phyloP scores from a whole-genome alignment of 2,329 filamentous ascomycete species.

The Didymella pinodella region DNA sequence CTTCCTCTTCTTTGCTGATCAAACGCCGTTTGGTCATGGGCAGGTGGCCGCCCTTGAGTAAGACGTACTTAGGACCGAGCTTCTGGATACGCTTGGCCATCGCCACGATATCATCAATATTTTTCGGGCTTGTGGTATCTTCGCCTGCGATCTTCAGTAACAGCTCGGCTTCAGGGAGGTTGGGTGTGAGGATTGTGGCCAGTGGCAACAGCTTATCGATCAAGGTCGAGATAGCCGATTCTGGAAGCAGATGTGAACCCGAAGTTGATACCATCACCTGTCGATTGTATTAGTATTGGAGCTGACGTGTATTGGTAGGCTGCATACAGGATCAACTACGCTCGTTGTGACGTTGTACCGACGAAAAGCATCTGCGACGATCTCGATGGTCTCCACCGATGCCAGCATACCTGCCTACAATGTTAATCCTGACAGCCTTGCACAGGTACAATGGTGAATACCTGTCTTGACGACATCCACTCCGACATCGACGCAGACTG shows the following conservation, averaged over 20 bases:
- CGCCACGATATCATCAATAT: constrained; percentile 70
- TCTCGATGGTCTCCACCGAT: constrained; percentile 71
- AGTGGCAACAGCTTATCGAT: constrained; percentile 67
- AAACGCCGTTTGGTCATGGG: constrained; percentile 72
- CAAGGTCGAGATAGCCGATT: constrained; percentile 69
- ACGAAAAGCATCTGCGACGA: constrained; percentile 70
- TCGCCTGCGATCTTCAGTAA: constrained; percentile 65
- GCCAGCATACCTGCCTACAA: constrained; percentile 76
- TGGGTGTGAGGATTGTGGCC: constrained; percentile 77
- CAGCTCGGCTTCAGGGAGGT: constrained; percentile 76
- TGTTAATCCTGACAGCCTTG: constrained; percentile 12
- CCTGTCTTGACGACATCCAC: constrained; percentile 93
- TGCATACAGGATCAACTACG: constrained; percentile 77
- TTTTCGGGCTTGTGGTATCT: constrained; percentile 58
- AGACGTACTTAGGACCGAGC: constrained; percentile 79
- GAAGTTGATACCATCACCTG: constrained; percentile 90
- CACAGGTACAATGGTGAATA: constrained; percentile 45
- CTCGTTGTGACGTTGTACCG: constrained; percentile 65
- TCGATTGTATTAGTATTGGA: neutral
- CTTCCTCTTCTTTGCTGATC: constrained; percentile 65
- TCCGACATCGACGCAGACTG: constrained; percentile 82
- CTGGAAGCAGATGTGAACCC: constrained; percentile 73
- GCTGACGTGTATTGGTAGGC: neutral
- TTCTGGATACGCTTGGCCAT: constrained; percentile 71
- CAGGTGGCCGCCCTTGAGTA: constrained; percentile 91